Conservation (phyloP, 495 filamentous ascomycete genomes). For the Penicillium cataractarum region DNA sequence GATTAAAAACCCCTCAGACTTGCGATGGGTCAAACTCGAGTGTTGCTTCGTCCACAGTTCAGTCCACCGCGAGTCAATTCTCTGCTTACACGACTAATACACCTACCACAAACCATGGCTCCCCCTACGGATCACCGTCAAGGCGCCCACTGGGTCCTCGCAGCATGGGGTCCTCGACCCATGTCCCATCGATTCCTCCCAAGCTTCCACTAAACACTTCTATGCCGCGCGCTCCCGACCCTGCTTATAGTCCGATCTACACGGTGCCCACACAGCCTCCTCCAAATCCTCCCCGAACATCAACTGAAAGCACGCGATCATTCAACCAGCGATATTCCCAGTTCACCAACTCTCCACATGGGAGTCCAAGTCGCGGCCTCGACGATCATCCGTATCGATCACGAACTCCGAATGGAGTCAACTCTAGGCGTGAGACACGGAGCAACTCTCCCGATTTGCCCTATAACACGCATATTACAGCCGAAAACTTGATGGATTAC, state of each 20-base stretch:
- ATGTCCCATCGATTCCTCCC: constrained; percentile 44
- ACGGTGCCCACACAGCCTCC: constrained; percentile 47
- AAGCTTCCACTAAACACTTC: constrained; percentile 60
- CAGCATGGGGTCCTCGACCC: constrained; percentile 22
- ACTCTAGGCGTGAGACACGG: constrained; percentile 34
- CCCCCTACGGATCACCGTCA: constrained; percentile 30
- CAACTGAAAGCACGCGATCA: constrained; percentile 44
- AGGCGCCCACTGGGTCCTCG: constrained; percentile 56
- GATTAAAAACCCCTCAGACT: constrained; percentile 37
- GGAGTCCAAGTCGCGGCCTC: constrained; percentile 41
- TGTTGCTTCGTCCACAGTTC: constrained; percentile 6
- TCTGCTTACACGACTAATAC: constrained; percentile 33
- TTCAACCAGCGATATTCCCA: constrained; percentile 45
- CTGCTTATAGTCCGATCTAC: constrained; percentile 77
- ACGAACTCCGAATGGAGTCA: constrained; percentile 46
- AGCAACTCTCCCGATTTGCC: constrained; percentile 58
- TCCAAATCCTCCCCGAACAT: constrained; percentile 54
- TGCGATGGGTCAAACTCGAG: constrained; percentile 36
- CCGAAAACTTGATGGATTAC: constrained; percentile 66
- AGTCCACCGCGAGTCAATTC: constrained; percentile 37
- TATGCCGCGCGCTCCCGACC: constrained; percentile 79
- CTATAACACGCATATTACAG: constrained; percentile 63
- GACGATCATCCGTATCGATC: constrained; percentile 51
- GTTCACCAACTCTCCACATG: constrained; percentile 39
- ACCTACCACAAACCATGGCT: constrained; percentile 21